Percentiles rank a stretch among this genome's conserved stretches.
phyloP scores from a whole-genome alignment of 345 rosid genomes.

The Turnera subulata region DNA sequence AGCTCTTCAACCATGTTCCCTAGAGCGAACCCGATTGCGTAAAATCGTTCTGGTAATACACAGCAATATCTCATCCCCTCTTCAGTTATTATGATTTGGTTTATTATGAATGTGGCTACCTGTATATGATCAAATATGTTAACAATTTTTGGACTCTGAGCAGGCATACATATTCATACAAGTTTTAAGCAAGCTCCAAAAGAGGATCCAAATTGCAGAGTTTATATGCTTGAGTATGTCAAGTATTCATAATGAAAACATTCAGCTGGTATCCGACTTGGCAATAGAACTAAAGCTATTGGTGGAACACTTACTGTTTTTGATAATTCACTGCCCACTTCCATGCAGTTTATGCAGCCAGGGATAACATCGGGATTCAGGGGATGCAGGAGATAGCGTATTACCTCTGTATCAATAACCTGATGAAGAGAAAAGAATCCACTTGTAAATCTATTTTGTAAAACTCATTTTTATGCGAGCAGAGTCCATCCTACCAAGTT shows the following conservation, averaged over 20 bases:
- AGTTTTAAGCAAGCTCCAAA: neutral
- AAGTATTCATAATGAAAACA: neutral
- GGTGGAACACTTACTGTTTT: constrained; percentile 42
- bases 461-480: no score
- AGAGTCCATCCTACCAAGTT: no score
- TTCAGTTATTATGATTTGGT: constrained; percentile 25
- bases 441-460: no score
- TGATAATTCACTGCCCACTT: constrained; percentile 38
- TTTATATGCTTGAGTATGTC: neutral
- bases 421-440: constrained; percentile 20
- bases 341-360: constrained; percentile 43
- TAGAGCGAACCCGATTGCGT: constrained; percentile 21
- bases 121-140: constrained; percentile 20
- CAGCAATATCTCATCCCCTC: constrained; percentile 47
- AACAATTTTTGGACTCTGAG: constrained; percentile 1
- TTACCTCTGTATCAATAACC: constrained; percentile 38
- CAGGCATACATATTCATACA: no score
- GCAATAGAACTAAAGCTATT: neutral
- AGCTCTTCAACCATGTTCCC: constrained; percentile 23
- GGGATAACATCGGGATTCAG: constrained; percentile 41
- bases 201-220: neutral
- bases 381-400: constrained; percentile 40
- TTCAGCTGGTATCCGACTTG: neutral
- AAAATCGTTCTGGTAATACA: constrained; percentile 29
- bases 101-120: constrained; percentile 44